phyloP scores from a whole-genome alignment of 2,329 filamentous ascomycete species.

The Cercospora sp. region DNA sequence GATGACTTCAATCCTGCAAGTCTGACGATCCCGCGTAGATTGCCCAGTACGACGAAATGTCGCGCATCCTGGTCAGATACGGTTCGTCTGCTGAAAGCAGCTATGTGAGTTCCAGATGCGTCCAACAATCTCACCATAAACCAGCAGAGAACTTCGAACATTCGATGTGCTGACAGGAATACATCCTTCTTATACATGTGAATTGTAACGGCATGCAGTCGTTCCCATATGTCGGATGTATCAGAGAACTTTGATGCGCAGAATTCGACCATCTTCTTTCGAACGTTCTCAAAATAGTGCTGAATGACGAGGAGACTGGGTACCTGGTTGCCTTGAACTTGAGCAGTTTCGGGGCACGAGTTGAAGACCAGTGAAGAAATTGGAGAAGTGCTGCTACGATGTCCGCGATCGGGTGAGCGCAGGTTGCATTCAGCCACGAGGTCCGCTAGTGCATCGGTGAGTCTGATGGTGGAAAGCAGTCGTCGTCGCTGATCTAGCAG shows the following conservation, averaged over 20 bases:
- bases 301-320: constrained; percentile 11
- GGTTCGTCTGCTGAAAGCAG: constrained; percentile 2
- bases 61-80: constrained; percentile 14
- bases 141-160: constrained; percentile 18
- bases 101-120: not conserved
- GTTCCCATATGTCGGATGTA: not conserved
- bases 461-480: not conserved
- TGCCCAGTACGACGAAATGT: constrained; percentile 10
- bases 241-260: not conserved
- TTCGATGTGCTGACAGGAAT: constrained; percentile 9
- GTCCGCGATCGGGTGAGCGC: constrained; percentile 8
- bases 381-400: not conserved
- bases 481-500: constrained; percentile 13
- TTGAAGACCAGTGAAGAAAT: constrained; percentile 3
- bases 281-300: constrained; percentile 14
- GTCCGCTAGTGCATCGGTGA: not conserved
- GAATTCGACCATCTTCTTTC: not conserved
- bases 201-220: not conserved
- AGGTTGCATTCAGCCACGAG: constrained; percentile 7
- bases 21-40: not conserved
- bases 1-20: not conserved
- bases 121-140: constrained; percentile 12
- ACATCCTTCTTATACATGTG: not conserved
- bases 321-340: constrained; percentile 7
- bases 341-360: constrained; percentile 1